These are phyloP conservation scores for Colletotrichum phormii DNA, from an alignment of 2,329 filamentous ascomycete genomes.

Conservation along the genomic window DNA sequence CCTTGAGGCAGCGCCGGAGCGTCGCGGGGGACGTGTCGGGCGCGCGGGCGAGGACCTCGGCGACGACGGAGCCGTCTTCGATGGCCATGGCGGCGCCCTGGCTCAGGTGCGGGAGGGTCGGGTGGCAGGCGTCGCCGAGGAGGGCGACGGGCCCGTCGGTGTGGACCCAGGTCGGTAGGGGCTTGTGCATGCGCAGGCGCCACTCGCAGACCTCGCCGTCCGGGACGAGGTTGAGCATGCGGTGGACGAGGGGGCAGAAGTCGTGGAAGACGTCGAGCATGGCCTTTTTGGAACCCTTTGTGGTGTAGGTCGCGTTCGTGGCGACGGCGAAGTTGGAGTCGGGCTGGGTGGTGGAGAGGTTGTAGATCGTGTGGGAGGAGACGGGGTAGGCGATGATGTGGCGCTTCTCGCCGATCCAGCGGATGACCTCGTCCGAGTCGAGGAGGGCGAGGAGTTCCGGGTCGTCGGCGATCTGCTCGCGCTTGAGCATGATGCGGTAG, in stretches of 20 bases:
- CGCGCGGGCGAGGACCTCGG: conserved; percentile 60
- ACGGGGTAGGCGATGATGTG: conserved; percentile 86
- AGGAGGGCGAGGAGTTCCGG: conserved; percentile 76
- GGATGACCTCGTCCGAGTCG: conserved; percentile 73
- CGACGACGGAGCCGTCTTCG: conserved; percentile 73
- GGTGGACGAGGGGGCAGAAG: conserved; percentile 69
- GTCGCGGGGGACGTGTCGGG: conserved; percentile 49
- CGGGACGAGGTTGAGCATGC: conserved; percentile 69
- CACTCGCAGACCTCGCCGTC: conserved; percentile 75
- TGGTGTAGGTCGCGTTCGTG: conserved; percentile 71
- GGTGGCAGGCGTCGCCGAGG: conserved; percentile 74
- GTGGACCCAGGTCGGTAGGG: conserved; percentile 68
- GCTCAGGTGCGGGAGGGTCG: conserved; percentile 74
- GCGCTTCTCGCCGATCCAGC: conserved; percentile 80
- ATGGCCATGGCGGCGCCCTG: conserved; percentile 77
- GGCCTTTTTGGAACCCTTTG: conserved; percentile 67
- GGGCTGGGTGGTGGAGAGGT: conserved; percentile 72
- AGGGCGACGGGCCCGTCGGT: conserved; percentile 62
- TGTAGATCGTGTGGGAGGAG: conserved; percentile 73
- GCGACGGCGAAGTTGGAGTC: conserved; percentile 70
- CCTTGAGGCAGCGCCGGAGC: conserved; percentile 62
- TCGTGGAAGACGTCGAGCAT: conserved; percentile 72
- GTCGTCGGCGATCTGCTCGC: conserved; percentile 74
- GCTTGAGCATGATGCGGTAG: conserved; percentile 81
- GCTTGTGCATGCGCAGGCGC: conserved; percentile 69